These are phyloP conservation scores for Ganoderma boninense DNA, from an alignment of 1,284 basidiomycete genomes.

Conservation along the genomic window DNA sequence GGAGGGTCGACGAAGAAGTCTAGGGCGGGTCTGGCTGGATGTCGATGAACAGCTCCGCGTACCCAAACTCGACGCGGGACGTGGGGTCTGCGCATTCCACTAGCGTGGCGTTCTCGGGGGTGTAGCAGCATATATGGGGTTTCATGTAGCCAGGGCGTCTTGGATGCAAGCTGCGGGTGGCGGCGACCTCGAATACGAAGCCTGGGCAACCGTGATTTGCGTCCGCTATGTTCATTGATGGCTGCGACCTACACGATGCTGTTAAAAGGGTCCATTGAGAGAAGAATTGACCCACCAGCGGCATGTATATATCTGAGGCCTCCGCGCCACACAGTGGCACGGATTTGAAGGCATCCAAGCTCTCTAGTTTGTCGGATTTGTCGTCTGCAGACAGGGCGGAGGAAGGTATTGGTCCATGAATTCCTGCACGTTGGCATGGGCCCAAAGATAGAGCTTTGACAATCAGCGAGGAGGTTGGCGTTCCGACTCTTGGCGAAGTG, in stretches of 20 bases:
- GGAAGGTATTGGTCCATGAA: neutral
- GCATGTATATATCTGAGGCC: constrained; percentile 29
- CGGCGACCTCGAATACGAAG: neutral
- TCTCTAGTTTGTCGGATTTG: neutral
- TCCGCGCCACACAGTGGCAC: constrained; percentile 36
- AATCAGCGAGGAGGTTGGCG: constrained; percentile 27
- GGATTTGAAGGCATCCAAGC: neutral
- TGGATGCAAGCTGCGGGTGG: neutral
- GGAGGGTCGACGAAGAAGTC: constrained; percentile 4
- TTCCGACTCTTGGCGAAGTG: constrained; percentile 40
- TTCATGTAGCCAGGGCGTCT: neutral
- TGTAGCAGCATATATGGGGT: neutral
- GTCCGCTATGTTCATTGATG: neutral
- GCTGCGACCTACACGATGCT: neutral
- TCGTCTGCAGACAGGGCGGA: neutral
- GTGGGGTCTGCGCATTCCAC: neutral
- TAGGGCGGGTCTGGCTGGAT: neutral
- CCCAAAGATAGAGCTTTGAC: neutral
- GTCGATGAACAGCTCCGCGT: neutral
- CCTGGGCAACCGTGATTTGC: neutral
- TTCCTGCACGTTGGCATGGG: neutral
- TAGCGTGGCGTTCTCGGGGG: neutral
- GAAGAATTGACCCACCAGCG: constrained; percentile 33
- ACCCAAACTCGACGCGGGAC: neutral
- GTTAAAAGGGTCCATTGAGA: constrained; percentile 23